Base-by-base conservation (phyloP, 2,329 filamentous ascomycete genomes). In the Apiospora kogelbergensis region DNA sequence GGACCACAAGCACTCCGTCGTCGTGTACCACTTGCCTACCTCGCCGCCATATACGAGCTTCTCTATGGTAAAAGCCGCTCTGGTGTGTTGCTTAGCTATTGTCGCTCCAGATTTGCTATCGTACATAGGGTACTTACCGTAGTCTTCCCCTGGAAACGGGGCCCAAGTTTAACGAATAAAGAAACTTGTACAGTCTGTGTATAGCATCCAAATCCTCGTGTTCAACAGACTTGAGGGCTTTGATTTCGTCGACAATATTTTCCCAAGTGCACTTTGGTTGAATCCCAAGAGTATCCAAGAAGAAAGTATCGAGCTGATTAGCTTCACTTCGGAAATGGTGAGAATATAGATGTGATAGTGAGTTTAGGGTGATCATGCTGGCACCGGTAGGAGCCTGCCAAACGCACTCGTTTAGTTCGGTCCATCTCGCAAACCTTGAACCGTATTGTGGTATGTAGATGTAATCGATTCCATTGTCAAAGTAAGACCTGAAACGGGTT, bases 1-100 rank as follows among this genome's bases (percentile, higher is more conserved):
- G 0, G 78, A 79, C 80, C 80, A 81, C 0, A 81, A 68, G 67
- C 79, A 81, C 22, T 80, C 67, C 0, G 70, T 53, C 46, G 46
- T 53, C 24, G 46, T 26, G 46, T 53, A 53, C 46, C 46, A 53
- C 46, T 53, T 15, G 22, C 24, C 24, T 26, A 17, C 22, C 46
- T 53, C 46, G 22, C 46, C 46, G 46, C 46, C 46, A 26, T 53
- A 53, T 53, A 53, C 46, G 22, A 53, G 46, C 46, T 53, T 10
- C 22, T 53, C 5, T 5, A 26, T 26, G 13, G 3, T 26, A 53
- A 53, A 53, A 26, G 11, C 24, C 24, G 2, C 24, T 17, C 46
- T 53, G 22, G 46, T 26, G 46, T 15, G 30, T 53, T 26, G 22
- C 13, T 53, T 53, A 53, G 46, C 24, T 53, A 53, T 26, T 53